Evolutionary conservation across 345 rosid genomes (phyloP).

Genomic region (Gossypium rotundifolium): DNA sequence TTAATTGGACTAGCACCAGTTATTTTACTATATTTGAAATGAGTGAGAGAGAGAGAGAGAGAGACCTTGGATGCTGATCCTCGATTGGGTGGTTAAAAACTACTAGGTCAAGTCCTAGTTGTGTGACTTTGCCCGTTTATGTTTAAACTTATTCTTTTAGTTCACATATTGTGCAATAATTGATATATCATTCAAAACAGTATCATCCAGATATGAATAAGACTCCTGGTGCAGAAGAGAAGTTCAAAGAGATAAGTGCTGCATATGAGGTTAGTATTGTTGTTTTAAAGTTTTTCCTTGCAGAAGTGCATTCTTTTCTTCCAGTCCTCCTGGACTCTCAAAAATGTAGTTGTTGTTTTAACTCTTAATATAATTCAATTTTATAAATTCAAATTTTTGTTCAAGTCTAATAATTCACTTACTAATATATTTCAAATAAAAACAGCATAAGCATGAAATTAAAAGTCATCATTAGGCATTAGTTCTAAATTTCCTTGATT

Average conservation of each 20-base stretch:
- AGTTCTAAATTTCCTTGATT: too few relatives aligned
- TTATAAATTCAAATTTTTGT: too few relatives aligned
- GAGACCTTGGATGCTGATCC: not conserved
- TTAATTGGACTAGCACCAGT: not conserved
- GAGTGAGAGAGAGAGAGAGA: not conserved
- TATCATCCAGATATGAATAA: constrained; percentile 89
- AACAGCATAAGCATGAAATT: too few relatives aligned
- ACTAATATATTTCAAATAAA: too few relatives aligned
- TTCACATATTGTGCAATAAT: not conserved
- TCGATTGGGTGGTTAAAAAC: not conserved
- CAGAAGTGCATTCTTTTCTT: not conserved
- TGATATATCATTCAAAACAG: constrained; percentile 38
- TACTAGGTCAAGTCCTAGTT: not conserved
- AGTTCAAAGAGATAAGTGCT: constrained; percentile 93
- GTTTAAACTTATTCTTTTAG: constrained; percentile 3
- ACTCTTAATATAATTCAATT: too few relatives aligned
- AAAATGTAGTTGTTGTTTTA: not conserved
- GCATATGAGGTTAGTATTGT: constrained; percentile 72
- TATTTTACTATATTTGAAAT: not conserved
- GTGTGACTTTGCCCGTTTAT: not conserved
- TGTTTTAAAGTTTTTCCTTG: not conserved
- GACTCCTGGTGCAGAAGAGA: constrained; percentile 79
- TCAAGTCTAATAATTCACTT: too few relatives aligned
- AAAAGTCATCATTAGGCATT: too few relatives aligned
- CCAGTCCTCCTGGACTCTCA: not conserved